Base-by-base conservation (phyloP, 2,329 filamentous ascomycete species). In the Botrytis paeoniae region DNA sequence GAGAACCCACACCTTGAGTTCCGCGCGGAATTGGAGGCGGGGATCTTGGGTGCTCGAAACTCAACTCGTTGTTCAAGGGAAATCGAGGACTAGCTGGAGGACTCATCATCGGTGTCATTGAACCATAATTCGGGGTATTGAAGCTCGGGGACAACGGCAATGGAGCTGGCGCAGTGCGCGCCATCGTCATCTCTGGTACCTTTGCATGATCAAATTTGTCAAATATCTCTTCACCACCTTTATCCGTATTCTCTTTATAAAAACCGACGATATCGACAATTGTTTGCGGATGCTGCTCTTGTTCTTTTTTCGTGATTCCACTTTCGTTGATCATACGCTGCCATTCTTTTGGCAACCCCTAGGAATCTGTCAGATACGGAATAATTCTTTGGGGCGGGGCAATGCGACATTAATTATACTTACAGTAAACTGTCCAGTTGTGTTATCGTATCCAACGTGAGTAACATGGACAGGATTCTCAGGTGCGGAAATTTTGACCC, bases 391-490 rank as follows among this genome's bases (percentile, higher is more conserved):
- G 48, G 22, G 29, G 32, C n/a, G 39, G 29, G 54, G 22, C 25
- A 48, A 72, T 72, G 32, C 29, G n/a, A 48, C 43, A 54, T 16
- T 35, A 10, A 20, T 39, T 51, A 62, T 51, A 80, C 80, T 76
- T 74, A 97, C 94, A 73, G 95, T 98, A 82, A 97, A 99, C 84
- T 97, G 93, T 77, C 96, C 96, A 5, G 96, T 98, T 79, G 93
- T 89, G 84, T 96, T 97, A 83, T 99, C 95, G 82, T 97, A 98
- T 78, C 95, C 95, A 77, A 99, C 96, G 83, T 99, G 96, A 73
- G 95, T 98, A 79, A 99, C 93, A 83, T 98, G 96, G 74, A 98
- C 94, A 66, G 96, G 96, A 80, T 99, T 98, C 83, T 97, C 95
- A 71, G 96, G 96, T 54, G 94, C 93, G n/a, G 96, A 98, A 79